Evolutionary conservation across 2,329 filamentous ascomycete genomes (phyloP), one percentile per base, ranked within the genome.

Genomic region (Hysterium pulicare): DNA sequence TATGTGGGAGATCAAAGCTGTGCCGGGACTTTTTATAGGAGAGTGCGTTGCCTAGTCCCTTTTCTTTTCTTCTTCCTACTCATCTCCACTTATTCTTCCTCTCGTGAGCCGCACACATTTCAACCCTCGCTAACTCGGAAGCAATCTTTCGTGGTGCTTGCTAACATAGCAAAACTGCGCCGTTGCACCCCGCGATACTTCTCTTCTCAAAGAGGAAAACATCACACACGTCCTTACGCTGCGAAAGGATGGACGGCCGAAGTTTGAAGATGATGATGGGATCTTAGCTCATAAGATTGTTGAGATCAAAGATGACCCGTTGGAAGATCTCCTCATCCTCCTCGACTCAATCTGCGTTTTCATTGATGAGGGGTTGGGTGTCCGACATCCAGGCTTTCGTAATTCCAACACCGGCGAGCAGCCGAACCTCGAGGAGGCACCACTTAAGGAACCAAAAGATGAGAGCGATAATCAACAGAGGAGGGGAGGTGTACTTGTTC

Each of bases 151-250:
- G 26, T 9, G n/a, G 26, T 30, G 26, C 26, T n/a, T 28, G 26
- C 26, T 28, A 28, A 31, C 28, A n/a, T 8, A 31, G 3, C 13
- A 11, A 5, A 3, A 8, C 23, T 31, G 38, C 23, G 24, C 24
- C 6, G 31, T 40, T 19, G 38, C 38, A 17, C 16, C 30, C 20
- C 30, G 26, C 38, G 31, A 23, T n/a, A 8, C 26, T 23, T 20
- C 38, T 11, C 17, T 31, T 5, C 38, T 40, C 23, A 33, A 40
- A 32, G 5, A 13, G 13, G n/a, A 31, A 15, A 20, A 32, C 16
- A 40, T 40, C 23, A 20, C 23, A 13, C 26, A 40, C 26, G 17
- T 40, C 13, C 38, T 40, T 15, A 20, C 38, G 9, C 16, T 40
- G 11, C 26, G 20, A 9, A 13, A 23, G 6, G 15, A 40, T 11